Base-by-base conservation (phyloP, 2,329 filamentous ascomycete genomes). In the Ophiosphaerella narmari region DNA sequence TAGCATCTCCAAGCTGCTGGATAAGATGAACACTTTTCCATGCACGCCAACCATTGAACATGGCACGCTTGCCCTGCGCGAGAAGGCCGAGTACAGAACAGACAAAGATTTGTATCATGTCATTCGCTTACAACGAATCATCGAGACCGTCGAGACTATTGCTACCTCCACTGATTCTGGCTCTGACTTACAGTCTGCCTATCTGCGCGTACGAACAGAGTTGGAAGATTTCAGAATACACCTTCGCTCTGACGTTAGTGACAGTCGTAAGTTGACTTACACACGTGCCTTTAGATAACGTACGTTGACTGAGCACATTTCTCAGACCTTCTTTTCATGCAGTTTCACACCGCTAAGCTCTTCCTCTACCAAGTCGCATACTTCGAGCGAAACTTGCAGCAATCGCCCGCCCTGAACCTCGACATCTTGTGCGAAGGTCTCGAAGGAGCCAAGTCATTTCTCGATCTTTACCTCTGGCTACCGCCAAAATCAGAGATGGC, bases 281-380 rank as follows among this genome's bases (percentile, higher is more conserved):
- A 16, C n/a, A 13, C 32, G 9, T 11, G 34, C 2, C 46, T 6
- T 12, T 26, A 34, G 33, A n/a, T 24, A 13, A 38, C 18, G 4
- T 21, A 5, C 18, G 18, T 38, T 43, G 18, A 55, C 46, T 55
- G 41, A 49, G 7, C 9, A 34, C 9, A 12, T 31, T 29, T 21
- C 31, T 4, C 24, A 76, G 74, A 70, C 47, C 57, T 74, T 4
- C 61, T 76, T n/a, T 65, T 67, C 26, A 68, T 75, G 55, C 73
- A 75, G 40, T 75, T 73, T 32, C 67, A 73, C 46, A 71, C 72
- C 0, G 68, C 70, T 13, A 72, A 73, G 40, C 57, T 77, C 1
- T 74, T 72, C 52, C 66, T 77, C 6, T 75, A 71, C 49, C 74
- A 76, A 47, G 63, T 75, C 8, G 70, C 66, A 32, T 68, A 76